Evolutionary conservation across 805 yeast species (phyloP).

Genomic region (Nakazawaea ambrosiae): DNA sequence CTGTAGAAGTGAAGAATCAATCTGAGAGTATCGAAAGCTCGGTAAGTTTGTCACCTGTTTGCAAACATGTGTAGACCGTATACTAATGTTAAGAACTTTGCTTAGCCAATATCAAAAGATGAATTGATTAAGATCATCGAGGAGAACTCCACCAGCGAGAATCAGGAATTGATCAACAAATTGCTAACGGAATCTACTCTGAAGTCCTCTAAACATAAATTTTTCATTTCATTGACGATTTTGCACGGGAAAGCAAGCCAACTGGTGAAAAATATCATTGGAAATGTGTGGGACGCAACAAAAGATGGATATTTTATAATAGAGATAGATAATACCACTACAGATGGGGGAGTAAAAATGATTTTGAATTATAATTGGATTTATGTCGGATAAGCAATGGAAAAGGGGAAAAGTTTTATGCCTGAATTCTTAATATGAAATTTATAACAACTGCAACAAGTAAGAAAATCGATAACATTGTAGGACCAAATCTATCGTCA

Average conservation of each 20-base stretch:
- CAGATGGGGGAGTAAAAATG: conserved; percentile 2
- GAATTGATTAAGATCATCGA: not conserved
- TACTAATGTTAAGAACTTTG: not conserved
- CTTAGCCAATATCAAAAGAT: not conserved
- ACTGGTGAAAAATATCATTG: conserved; percentile 13
- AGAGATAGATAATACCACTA: conserved; percentile 16
- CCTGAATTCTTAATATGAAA: conserved; percentile 74
- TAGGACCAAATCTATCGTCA: conserved; percentile 98
- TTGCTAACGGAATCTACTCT: not conserved
- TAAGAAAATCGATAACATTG: conserved; percentile 90
- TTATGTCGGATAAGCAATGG: conserved; percentile 4
- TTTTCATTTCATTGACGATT: conserved; percentile 2
- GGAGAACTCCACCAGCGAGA: no score
- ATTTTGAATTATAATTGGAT: conserved; percentile 7
- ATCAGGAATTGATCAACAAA: not conserved
- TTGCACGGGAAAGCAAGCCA: not conserved
- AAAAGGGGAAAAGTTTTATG: conserved; percentile 20
- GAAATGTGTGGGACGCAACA: conserved; percentile 31
- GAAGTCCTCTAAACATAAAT: conserved; percentile 9
- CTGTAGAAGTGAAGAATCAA: no score
- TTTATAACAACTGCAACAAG: conserved; percentile 90
- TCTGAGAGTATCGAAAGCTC: no score
- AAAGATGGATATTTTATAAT: conserved; percentile 31
- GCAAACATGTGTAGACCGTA: not conserved
- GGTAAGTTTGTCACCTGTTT: no score